Evolutionary conservation across 2,329 filamentous ascomycete species (phyloP), one percentile per base, ranked within the genome.

Genomic region (Escovopsis weberi): DNA sequence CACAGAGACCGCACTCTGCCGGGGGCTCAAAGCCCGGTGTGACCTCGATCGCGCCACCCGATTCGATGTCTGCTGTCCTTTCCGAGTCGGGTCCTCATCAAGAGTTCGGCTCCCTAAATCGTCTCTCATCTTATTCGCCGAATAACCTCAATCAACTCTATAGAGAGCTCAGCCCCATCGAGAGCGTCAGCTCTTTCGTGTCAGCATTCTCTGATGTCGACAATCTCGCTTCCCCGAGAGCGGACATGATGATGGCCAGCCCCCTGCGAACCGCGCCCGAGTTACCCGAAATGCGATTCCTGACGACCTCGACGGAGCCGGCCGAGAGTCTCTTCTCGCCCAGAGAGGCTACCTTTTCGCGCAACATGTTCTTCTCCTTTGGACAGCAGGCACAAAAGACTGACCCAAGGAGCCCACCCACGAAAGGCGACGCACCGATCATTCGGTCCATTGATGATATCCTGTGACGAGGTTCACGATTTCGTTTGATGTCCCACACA

Each of bases 391-490:
- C 63, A 3, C 68, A 72, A 47, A 61, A 67, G 10, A 68, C 67
- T 12, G 82, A 88, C 55, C 84, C 84, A 12, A 67, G 84, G 51
- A 87, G 82, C 56, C 83, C 83, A 12, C 80, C 82, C 0, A 83
- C 80, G 11, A 76, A 74, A 53, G 82, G 83, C 34, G 80, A 82
- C 57, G 78, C 76, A 45, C 81, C 83, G 3, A 87, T 89, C 47
- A 76, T 79, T 41, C 70, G 83, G 44, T 87, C 80, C 45, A 89
- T 89, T 53, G 80, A 85, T 57, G 82, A 87, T 54, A 67, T 86
- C 41, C 66, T 88, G 60, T 87, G 69, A 67, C 42, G 41, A 46
- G 40, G 34, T 36, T 36, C 18, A 33, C 26, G 33, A 44, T 28
- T 26, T 37, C 28, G 33, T 28, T 39, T 19, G 39, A 45, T 37